phyloP scores from a whole-genome alignment of 345 rosid species.

The Clarkia xantiana region DNA sequence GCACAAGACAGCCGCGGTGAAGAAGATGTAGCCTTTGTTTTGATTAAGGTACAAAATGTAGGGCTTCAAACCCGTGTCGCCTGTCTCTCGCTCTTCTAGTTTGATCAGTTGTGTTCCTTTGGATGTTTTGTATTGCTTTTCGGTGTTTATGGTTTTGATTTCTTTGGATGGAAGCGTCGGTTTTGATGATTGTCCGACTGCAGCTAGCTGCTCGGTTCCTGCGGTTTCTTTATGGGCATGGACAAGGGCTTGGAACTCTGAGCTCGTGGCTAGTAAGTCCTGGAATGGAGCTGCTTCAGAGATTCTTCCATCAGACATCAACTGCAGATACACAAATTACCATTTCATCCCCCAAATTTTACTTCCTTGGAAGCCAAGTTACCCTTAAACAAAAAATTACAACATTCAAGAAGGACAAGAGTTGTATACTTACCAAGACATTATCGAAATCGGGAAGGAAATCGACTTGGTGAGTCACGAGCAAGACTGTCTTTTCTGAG shows the following conservation, averaged over 20 bases:
- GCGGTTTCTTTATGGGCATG: conserved; percentile 93
- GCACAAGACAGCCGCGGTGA: conserved; percentile 27
- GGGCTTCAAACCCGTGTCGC: conserved; percentile 69
- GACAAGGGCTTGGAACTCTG: conserved; percentile 73
- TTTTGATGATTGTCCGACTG: conserved; percentile 23
- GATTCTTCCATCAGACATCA: conserved; percentile 88
- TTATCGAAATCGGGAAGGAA: conserved; percentile 83
- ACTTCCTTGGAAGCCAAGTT: not conserved
- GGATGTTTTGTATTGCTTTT: conserved; percentile 23
- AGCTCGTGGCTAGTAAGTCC: conserved; percentile 42
- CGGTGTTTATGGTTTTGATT: conserved; percentile 38
- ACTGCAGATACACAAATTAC: conserved; percentile 23
- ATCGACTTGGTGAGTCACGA: conserved; percentile 96
- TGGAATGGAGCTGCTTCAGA: conserved; percentile 56
- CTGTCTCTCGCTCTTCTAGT: conserved; percentile 68
- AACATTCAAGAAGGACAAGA: not conserved
- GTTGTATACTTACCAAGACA: conserved; percentile 49
- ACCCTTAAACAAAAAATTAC: too few species aligned
- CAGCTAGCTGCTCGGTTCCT: conserved; percentile 49
- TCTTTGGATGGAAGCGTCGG: conserved; percentile 23
- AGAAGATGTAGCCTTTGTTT: conserved; percentile 61
- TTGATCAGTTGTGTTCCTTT: conserved; percentile 67
- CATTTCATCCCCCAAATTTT: not conserved
- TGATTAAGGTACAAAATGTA: conserved; percentile 57
- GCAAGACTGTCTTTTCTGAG: conserved; percentile 52